These are phyloP conservation scores for Xylaria telfairii DNA, from an alignment of 495 filamentous ascomycete species.

Conservation along the genomic window DNA sequence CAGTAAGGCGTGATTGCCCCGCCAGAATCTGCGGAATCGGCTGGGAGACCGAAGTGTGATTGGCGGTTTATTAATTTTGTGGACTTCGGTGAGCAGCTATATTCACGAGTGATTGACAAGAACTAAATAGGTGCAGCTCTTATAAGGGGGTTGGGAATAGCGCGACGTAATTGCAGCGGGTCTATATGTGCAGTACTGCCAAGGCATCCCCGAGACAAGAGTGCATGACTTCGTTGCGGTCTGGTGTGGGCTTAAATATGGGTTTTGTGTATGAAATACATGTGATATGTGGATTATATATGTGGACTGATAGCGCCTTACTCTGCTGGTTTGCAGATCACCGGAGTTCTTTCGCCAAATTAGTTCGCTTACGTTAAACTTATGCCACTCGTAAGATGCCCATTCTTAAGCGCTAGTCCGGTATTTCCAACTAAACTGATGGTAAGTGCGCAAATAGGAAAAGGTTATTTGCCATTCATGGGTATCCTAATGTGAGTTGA, in stretches of 20 bases:
- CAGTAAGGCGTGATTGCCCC: background rate
- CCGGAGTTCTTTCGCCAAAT: background rate
- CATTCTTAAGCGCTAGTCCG: background rate
- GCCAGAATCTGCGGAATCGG: background rate
- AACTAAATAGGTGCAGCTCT: background rate
- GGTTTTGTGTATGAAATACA: background rate
- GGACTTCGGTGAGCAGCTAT: background rate
- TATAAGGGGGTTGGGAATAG: background rate
- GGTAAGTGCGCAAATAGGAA: background rate
- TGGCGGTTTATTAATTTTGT: background rate
- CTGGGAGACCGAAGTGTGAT: background rate
- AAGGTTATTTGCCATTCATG: background rate
- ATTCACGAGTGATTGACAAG: background rate
- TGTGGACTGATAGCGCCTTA: background rate
- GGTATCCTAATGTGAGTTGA: conserved; percentile 1
- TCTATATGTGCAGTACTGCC: background rate
- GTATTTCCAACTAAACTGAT: background rate
- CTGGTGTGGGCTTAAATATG: conserved; percentile 10
- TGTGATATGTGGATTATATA: conserved; percentile 21
- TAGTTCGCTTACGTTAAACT: background rate
- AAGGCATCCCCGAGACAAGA: background rate
- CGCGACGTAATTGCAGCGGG: background rate
- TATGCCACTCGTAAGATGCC: background rate
- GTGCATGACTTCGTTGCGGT: background rate
- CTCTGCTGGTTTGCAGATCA: background rate